phyloP scores from a whole-genome alignment of 768 basidiomycete genomes.

The Xanthoconium purpureum region DNA sequence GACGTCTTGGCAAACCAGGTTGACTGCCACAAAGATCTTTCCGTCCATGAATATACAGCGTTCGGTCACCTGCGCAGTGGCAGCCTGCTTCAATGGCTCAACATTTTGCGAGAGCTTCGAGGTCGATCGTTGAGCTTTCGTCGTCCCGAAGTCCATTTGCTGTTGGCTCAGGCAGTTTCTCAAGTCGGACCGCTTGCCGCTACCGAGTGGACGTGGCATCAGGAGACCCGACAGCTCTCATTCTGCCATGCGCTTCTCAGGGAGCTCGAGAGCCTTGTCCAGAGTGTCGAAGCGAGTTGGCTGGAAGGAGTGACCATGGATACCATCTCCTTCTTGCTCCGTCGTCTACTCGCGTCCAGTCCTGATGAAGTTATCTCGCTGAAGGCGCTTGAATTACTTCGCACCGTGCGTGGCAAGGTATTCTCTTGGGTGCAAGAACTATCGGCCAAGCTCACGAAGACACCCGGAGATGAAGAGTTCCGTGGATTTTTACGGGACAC shows the following conservation, averaged over 20 bases:
- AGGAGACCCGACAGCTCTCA: constrained; percentile 24
- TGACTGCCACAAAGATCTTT: constrained; percentile 39
- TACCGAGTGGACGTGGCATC: constrained; percentile 37
- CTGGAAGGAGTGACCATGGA: constrained; percentile 30
- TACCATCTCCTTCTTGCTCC: constrained; percentile 34
- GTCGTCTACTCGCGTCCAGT: constrained; percentile 36
- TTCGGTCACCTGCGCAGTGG: constrained; percentile 48
- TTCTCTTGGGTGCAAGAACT: constrained; percentile 40
- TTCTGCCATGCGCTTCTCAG: constrained; percentile 32
- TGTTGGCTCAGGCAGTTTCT: constrained; percentile 43
- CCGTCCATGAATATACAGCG: constrained; percentile 43
- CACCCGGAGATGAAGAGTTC: constrained; percentile 12
- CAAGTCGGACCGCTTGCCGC: constrained; percentile 38
- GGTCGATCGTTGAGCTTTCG: constrained; percentile 39
- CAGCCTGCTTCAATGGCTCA: background rate
- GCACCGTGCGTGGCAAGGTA: constrained; percentile 29
- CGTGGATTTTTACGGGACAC: constrained; percentile 33
- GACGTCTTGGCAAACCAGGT: constrained; percentile 41
- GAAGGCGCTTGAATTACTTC: constrained; percentile 28
- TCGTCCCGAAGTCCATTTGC: constrained; percentile 37
- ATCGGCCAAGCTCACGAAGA: constrained; percentile 16
- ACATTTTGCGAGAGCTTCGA: constrained; percentile 47
- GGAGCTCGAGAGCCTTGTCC: constrained; percentile 36
- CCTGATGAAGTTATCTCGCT: constrained; percentile 8
- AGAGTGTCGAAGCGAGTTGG: constrained; percentile 42